phyloP scores from a whole-genome alignment of 768 basidiomycete genomes.

The Auricularia cornea region DNA sequence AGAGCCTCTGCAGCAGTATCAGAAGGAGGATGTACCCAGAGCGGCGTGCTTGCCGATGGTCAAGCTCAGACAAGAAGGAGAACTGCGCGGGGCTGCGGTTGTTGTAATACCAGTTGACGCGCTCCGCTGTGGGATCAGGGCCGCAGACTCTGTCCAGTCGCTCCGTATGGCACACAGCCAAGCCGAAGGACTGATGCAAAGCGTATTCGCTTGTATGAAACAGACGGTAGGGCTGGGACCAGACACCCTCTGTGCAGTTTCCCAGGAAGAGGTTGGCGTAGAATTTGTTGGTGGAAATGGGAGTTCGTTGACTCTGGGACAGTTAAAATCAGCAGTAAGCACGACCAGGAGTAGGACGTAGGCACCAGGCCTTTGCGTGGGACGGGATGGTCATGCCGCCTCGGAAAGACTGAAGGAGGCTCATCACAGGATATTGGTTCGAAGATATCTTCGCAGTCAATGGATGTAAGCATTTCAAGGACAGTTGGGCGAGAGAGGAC shows the following conservation, averaged over 20 bases:
- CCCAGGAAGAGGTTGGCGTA: slow-evolving; percentile 7
- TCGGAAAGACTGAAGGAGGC: neutral
- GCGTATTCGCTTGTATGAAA: neutral
- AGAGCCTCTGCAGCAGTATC: neutral
- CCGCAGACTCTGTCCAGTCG: slow-evolving; percentile 1
- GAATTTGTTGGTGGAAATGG: slow-evolving; percentile 6
- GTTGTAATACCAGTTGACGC: slow-evolving; percentile 4
- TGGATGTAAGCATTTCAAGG: neutral
- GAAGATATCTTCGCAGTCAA: neutral
- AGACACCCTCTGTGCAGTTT: neutral
- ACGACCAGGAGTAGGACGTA: neutral
- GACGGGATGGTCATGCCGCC: slow-evolving; percentile 3
- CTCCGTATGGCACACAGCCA: slow-evolving; percentile 1
- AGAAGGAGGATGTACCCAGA: too few species aligned
- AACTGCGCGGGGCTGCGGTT: neutral
- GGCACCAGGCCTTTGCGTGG: neutral
- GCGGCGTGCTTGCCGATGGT: neutral
- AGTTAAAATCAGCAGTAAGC: neutral
- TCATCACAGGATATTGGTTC: neutral
- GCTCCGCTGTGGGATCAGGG: slow-evolving; percentile 1
- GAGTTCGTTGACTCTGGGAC: neutral
- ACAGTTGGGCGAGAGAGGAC: too few species aligned
- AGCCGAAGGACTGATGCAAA: neutral
- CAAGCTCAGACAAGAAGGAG: slow-evolving; percentile 1
- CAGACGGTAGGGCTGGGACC: slow-evolving; percentile 3